Conservation (phyloP, 148 eudicot species). For the Rhododendron simsii region DNA sequence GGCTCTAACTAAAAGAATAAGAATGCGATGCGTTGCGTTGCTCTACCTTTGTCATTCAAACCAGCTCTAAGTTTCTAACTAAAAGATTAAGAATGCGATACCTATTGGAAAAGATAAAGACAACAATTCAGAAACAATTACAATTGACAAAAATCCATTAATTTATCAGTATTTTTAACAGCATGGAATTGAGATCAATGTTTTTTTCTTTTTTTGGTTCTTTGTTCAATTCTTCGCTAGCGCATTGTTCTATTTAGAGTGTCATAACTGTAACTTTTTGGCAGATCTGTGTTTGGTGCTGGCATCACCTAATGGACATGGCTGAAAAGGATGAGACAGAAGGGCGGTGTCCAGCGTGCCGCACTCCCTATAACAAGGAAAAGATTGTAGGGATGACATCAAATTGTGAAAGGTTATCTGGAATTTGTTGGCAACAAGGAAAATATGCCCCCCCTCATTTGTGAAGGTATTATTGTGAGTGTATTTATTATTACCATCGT, state of each 20-base stretch:
- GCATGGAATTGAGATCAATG: background rate
- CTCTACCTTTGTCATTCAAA: background rate
- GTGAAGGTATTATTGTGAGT: background rate
- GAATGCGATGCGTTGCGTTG: background rate
- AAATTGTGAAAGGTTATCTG: conserved; percentile 63
- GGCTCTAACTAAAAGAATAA: background rate
- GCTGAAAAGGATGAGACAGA: conserved; percentile 91
- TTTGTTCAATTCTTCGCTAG: background rate
- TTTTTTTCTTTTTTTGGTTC: background rate
- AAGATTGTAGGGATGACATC: conserved; percentile 76
- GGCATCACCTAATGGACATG: conserved; percentile 99
- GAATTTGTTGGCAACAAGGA: background rate
- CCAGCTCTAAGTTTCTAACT: background rate
- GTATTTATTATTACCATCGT: background rate
- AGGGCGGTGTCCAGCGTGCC: conserved; percentile 98
- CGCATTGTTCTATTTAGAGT: background rate
- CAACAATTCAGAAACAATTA: background rate
- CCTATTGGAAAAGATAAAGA: background rate
- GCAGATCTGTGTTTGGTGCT: conserved; percentile 99
- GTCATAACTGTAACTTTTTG: background rate
- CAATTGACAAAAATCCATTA: background rate
- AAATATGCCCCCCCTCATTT: too few relatives aligned
- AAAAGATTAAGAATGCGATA: background rate
- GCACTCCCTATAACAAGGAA: conserved; percentile 86
- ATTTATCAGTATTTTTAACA: background rate